These are phyloP conservation scores for Diplodia intermedia DNA, from an alignment of 2,329 filamentous ascomycete species.

Conservation along the genomic window DNA sequence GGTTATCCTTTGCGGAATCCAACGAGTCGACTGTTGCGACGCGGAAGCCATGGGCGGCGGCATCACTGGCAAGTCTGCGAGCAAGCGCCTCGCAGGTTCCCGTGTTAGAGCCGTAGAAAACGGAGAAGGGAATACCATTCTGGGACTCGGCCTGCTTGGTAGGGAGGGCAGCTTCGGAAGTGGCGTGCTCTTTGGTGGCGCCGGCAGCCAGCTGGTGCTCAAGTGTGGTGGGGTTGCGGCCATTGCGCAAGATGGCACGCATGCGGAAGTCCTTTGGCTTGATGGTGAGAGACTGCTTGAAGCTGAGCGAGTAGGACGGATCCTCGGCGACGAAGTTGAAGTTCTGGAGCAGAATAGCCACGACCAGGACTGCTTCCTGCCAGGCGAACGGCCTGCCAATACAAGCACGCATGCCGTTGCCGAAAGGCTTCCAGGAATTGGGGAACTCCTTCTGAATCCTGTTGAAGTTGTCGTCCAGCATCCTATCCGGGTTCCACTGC, in stretches of 20 bases:
- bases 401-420: slow-evolving; percentile 60
- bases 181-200: slow-evolving; percentile 17
- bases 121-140: slow-evolving; percentile 37
- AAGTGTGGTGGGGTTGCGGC: slow-evolving; percentile 43
- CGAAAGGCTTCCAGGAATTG: slow-evolving; percentile 61
- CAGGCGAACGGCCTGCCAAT: slow-evolving; percentile 63
- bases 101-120: slow-evolving; percentile 52
- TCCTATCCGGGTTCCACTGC: slow-evolving; percentile 56
- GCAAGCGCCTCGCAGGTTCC: slow-evolving; percentile 54
- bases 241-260: slow-evolving; percentile 45
- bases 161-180: slow-evolving; percentile 28
- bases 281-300: slow-evolving; percentile 55
- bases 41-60: slow-evolving; percentile 46
- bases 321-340: slow-evolving; percentile 55
- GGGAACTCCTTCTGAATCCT: slow-evolving; percentile 48
- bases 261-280: slow-evolving; percentile 53
- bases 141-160: slow-evolving; percentile 4
- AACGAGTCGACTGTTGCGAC: slow-evolving; percentile 46
- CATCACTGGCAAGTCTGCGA: slow-evolving; percentile 46
- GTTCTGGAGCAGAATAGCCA: slow-evolving; percentile 54
- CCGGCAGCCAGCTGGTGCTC: slow-evolving; percentile 40
- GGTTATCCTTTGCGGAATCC: slow-evolving; percentile 44
- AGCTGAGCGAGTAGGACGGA: slow-evolving; percentile 52
- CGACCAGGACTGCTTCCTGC: slow-evolving; percentile 59
- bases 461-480: slow-evolving; percentile 54